Conservation (phyloP, 345 rosid species). For the Citrus inodora region DNA sequence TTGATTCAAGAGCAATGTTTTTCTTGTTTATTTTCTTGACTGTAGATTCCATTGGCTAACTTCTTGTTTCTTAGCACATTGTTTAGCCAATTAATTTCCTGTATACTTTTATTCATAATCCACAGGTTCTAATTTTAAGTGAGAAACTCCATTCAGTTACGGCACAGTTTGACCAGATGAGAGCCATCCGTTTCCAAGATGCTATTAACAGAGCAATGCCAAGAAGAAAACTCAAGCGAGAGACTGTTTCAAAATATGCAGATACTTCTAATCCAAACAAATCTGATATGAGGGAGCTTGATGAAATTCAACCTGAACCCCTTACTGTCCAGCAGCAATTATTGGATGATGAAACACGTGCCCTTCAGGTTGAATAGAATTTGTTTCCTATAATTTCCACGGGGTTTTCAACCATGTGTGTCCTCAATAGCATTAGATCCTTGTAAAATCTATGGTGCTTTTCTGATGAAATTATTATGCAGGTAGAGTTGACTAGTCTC, state of each 20-base stretch:
- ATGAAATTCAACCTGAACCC: conserved; percentile 51
- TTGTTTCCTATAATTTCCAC: conserved; percentile 1
- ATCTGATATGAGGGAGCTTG: conserved; percentile 41
- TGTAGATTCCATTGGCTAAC: not conserved
- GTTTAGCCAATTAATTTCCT: conserved; percentile 6
- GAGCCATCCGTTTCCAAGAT: conserved; percentile 91
- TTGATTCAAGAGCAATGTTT: too few species aligned
- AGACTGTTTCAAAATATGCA: conserved; percentile 32
- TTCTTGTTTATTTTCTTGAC: too few species aligned
- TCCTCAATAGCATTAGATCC: not conserved
- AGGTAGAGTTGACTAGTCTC: conserved; percentile 84
- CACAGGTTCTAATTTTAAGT: conserved; percentile 72
- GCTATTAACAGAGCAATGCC: conserved; percentile 71
- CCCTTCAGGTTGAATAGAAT: conserved; percentile 72
- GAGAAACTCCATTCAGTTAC: conserved; percentile 93
- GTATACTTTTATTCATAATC: conserved; percentile 11
- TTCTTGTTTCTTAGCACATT: not conserved
- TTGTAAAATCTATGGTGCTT: conserved; percentile 9
- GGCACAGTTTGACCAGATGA: conserved; percentile 75
- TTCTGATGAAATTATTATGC: conserved; percentile 22
- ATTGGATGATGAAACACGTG: conserved; percentile 87
- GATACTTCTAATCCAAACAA: conserved; percentile 32
- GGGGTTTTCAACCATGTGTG: not conserved
- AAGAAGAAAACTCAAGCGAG: conserved; percentile 62
- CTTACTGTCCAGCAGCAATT: conserved; percentile 62